phyloP scores from a whole-genome alignment of 2,329 filamentous ascomycete genomes.

The Xylariaceae sp. region DNA sequence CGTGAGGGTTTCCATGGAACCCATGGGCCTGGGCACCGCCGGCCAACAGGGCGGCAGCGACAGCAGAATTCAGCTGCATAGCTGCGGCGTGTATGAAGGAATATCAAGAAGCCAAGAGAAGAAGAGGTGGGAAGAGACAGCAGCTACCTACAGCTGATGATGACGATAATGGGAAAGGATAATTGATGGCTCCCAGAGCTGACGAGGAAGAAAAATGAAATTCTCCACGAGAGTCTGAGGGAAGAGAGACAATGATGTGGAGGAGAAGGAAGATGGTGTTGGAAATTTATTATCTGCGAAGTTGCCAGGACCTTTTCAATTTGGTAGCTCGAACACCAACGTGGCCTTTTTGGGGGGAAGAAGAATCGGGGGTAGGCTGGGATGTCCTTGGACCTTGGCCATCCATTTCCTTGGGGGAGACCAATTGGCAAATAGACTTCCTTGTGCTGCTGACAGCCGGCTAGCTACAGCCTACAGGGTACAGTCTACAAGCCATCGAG shows the following conservation, averaged over 20 bases:
- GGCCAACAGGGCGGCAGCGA: slow-evolving; percentile 76
- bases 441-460: too few species aligned
- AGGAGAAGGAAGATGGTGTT: slow-evolving; percentile 26
- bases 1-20: slow-evolving; percentile 27
- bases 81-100: slow-evolving; percentile 46
- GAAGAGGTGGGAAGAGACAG: slow-evolving; percentile 10
- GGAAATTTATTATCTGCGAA: slow-evolving; percentile 36
- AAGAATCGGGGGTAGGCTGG: slow-evolving; percentile 5
- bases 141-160: slow-evolving; percentile 13
- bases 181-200: slow-evolving; percentile 49
- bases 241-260: slow-evolving; percentile 30
- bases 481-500: too few species aligned
- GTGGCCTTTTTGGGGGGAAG: slow-evolving; percentile 40
- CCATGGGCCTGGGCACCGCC: slow-evolving; percentile 71
- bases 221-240: slow-evolving; percentile 35
- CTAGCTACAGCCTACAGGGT: too few species aligned
- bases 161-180: slow-evolving; percentile 31
- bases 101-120: slow-evolving; percentile 12
- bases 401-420: too few species aligned
- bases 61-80: slow-evolving; percentile 86
- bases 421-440: too few species aligned
- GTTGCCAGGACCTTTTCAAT: slow-evolving; percentile 23
- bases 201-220: slow-evolving; percentile 39
- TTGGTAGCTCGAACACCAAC: slow-evolving; percentile 35
- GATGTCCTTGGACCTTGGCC: background rate